A percentile compares a stretch with the other conserved stretches of the same genome.
Evolutionary conservation across 2,329 filamentous ascomycete genomes (phyloP).

Genomic region (Neospermospora avenae): DNA sequence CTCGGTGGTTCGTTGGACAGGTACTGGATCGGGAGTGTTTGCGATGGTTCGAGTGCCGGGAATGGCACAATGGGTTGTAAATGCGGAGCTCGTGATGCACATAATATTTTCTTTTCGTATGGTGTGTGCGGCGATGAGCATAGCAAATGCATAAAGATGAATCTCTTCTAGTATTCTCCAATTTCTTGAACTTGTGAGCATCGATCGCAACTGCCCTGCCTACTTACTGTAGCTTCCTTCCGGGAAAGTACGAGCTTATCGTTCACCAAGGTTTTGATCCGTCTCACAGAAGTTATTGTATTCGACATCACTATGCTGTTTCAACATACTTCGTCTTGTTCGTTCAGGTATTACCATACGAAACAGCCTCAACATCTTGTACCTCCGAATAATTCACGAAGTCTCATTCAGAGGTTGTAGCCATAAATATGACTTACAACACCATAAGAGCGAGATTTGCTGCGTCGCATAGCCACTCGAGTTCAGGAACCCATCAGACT

Average conservation of each 20-base stretch:
- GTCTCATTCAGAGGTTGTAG: not conserved
- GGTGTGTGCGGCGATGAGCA: not conserved
- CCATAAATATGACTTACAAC: slow-evolving; percentile 13
- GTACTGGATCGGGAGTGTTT: not conserved
- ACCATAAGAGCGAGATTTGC: not conserved
- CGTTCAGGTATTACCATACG: not conserved
- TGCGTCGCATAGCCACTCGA: not conserved
- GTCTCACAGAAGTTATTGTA: no score
- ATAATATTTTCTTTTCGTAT: not conserved
- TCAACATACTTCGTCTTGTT: not conserved
- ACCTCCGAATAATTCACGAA: not conserved
- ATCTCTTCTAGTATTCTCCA: not conserved
- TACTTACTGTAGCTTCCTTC: not conserved
- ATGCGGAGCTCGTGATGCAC: not conserved
- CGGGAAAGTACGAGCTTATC: not conserved
- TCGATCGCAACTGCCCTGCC: not conserved
- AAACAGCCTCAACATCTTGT: not conserved
- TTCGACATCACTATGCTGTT: no score
- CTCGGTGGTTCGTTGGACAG: not conserved
- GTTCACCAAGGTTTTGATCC: no score
- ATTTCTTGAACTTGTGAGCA: not conserved
- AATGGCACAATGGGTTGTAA: not conserved
- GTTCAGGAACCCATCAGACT: not conserved
- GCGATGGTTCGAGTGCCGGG: not conserved
- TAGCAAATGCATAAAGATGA: not conserved